Conservation (phyloP, 768 basidiomycete genomes). For the Leccinum rimulosum region DNA sequence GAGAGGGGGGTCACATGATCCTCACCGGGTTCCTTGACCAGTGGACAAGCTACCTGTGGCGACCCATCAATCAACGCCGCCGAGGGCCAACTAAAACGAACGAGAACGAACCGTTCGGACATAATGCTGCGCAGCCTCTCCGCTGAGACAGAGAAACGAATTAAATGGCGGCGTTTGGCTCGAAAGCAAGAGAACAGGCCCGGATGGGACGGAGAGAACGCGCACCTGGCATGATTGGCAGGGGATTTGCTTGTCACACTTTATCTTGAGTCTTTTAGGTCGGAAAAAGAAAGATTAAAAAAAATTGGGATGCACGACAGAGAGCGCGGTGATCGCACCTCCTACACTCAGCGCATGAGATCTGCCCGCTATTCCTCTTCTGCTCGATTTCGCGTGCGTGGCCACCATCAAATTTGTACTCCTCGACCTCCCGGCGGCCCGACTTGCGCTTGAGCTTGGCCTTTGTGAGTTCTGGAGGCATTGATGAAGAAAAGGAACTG, state of each 20-base stretch:
- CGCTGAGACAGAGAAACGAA: conserved; percentile 36
- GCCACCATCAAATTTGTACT: conserved; percentile 47
- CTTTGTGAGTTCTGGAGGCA: conserved; percentile 59
- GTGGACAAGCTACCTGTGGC: conserved; percentile 65
- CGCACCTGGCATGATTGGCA: conserved; percentile 72
- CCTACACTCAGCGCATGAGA: conserved; percentile 81
- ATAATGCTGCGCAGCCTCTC: conserved; percentile 65
- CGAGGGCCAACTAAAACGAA: conserved; percentile 3
- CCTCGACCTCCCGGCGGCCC: conserved; percentile 49
- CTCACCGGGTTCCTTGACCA: conserved; percentile 71
- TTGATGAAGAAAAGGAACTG: conserved; percentile 21
- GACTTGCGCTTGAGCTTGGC: conserved; percentile 48
- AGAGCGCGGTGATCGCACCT: conserved; percentile 58
- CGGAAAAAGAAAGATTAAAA: conserved; percentile 17
- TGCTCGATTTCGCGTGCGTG: conserved; percentile 68
- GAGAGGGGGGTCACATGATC: background rate
- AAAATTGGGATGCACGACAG: conserved; percentile 17
- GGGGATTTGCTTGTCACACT: conserved; percentile 80
- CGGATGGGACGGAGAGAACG: conserved; percentile 2
- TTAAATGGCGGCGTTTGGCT: background rate
- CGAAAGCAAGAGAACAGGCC: background rate
- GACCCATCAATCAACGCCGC: background rate
- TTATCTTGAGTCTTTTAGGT: conserved; percentile 65
- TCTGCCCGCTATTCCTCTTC: conserved; percentile 72
- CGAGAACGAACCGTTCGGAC: conserved; percentile 61